Evolutionary conservation across 148 eudicot genomes (phyloP).

Genomic region (Agrostemma githago): DNA sequence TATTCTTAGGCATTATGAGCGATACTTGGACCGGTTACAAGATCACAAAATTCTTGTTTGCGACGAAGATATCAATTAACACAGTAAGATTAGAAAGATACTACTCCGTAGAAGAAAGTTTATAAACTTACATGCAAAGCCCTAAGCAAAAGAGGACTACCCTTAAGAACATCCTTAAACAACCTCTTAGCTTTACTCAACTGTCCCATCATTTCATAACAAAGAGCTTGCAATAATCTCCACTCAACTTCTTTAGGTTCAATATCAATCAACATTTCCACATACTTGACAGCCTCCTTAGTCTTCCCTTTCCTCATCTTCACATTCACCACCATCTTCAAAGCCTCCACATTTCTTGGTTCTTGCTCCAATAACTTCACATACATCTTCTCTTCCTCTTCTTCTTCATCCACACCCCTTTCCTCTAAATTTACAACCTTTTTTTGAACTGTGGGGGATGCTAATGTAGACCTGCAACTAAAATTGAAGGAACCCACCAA

Average conservation of each 20-base stretch:
- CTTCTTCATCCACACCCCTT: constrained; percentile 28
- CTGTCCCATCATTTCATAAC: constrained; percentile 82
- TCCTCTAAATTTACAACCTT: constrained; percentile 28
- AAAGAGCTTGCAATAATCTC: constrained; percentile 87
- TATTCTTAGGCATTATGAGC: too few species aligned
- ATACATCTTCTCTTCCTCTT: constrained; percentile 58
- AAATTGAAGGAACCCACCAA: constrained; percentile 42
- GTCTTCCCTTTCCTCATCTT: constrained; percentile 73
- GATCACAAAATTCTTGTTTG: too few species aligned
- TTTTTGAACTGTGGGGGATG: constrained; percentile 34
- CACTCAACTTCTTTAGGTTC: constrained; percentile 78
- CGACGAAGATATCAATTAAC: too few species aligned
- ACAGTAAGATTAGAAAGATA: neutral
- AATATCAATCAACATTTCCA: constrained; percentile 66
- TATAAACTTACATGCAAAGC: constrained; percentile 81
- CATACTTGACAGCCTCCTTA: constrained; percentile 64
- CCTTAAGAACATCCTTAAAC: constrained; percentile 56
- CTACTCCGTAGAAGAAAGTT: neutral
- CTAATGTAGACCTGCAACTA: constrained; percentile 31
- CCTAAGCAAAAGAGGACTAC: constrained; percentile 69
- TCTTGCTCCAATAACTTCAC: constrained; percentile 50
- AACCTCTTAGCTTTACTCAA: constrained; percentile 61
- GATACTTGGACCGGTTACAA: too few species aligned
- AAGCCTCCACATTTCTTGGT: constrained; percentile 62
- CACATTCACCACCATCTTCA: constrained; percentile 61